A percentile compares a stretch with the other conserved stretches of the same genome.
phyloP scores from a whole-genome alignment of 2,329 filamentous ascomycete genomes.

The Claviceps pazoutovae region DNA sequence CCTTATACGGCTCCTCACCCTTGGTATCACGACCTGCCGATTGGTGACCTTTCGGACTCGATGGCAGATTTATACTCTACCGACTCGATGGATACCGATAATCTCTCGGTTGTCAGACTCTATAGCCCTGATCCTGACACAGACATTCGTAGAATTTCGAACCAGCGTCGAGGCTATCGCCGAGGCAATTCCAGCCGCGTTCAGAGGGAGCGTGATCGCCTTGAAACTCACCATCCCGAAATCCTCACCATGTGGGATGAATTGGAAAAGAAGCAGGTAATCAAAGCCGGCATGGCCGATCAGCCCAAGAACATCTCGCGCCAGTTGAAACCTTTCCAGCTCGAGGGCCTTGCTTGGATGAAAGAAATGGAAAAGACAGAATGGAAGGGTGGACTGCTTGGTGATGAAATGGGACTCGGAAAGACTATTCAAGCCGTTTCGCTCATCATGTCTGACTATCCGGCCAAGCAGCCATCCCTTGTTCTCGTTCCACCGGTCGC shows the following conservation, averaged over 20 bases:
- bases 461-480: conserved; percentile 65
- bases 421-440: conserved; percentile 98
- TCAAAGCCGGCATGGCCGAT: conserved; percentile 36
- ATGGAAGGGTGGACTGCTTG: conserved; percentile 81
- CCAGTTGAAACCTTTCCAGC: conserved; percentile 81
- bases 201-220: conserved; percentile 44
- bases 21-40: too few species aligned
- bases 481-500: conserved; percentile 89
- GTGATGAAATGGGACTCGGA: conserved; percentile 97
- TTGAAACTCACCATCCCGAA: conserved; percentile 65
- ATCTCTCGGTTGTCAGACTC: too few species aligned
- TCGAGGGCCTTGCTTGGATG: conserved; percentile 94
- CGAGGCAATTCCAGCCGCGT: conserved; percentile 13
- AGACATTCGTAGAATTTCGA: conserved; percentile 10
- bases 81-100: too few species aligned
- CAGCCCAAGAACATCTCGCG: conserved; percentile 62
- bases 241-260: conserved; percentile 76
- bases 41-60: too few species aligned
- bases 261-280: conserved; percentile 51
- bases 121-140: neutral
- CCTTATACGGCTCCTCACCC: too few species aligned
- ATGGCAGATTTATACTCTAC: too few species aligned
- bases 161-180: conserved; percentile 22
- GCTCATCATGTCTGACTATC: conserved; percentile 94
- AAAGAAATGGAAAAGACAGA: conserved; percentile 69